Base-by-base conservation (phyloP, 2,329 filamentous ascomycete species). In the Xylariaceae sp. region DNA sequence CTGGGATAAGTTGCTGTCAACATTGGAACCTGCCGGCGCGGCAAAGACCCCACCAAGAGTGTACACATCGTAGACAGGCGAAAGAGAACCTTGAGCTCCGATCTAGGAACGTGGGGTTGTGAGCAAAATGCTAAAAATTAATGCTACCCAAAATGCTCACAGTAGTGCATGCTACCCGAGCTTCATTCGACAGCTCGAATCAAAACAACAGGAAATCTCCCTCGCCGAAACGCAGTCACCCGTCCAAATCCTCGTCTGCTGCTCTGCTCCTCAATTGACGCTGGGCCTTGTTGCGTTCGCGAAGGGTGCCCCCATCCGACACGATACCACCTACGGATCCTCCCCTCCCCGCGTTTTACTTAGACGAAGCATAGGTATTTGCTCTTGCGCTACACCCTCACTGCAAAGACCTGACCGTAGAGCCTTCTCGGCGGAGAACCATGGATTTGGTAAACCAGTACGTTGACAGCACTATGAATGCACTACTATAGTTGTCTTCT, bases 381-480 rank as follows among this genome's bases (percentile, higher is more conserved):
- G 28, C 34, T 46, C 45, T 45, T 46, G 31, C 34, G 39, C 46
- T 12, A 38, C n/a, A 41, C n/a, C 18, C 18, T 17, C 7, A 44
- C n/a, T 28, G n/a, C 39, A 28, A 13, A 19, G 17, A 16, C 42
- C 18, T 28, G 19, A 14, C 33, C 45, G 31, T 9, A 16, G 14
- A 31, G 34, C 18, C 17, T 28, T 13, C 44, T 47, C 45, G 12
- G 33, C 42, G 10, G 28, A 28, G 38, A 48, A 60, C 53, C 62
- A 80, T 81, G 76, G 78, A 81, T 75, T 68, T 79, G 56, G 75
- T 81, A 54, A 77, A 80, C 67, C 75, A 75, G 78, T 80, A 61
- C 60, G 75, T 75, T 28, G 22, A 28, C 22, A 7, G 22, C 22
- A 28, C 22, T 28, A 28, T 28, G 22, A 28, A 28, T 28, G 22